Percentiles rank a stretch among this genome's conserved stretches.
Evolutionary conservation across 2,329 filamentous ascomycete species (phyloP).

Genomic region (Fusarium longipes): DNA sequence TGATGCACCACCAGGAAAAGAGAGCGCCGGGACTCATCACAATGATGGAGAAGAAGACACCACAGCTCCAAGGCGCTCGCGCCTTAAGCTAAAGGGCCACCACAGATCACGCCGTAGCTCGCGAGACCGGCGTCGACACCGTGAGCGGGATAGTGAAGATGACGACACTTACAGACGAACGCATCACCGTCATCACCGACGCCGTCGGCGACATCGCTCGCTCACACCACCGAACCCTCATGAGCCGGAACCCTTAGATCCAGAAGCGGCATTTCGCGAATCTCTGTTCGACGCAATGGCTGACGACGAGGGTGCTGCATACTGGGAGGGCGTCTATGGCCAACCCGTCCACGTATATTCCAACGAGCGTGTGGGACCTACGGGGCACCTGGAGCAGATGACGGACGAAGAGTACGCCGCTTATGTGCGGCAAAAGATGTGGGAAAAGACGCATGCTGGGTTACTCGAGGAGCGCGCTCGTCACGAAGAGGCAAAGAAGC

Average conservation of each 20-base stretch:
- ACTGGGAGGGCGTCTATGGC: conserved; percentile 97
- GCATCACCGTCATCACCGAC: conserved; percentile 48
- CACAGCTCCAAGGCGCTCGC: conserved; percentile 47
- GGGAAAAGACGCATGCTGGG: conserved; percentile 91
- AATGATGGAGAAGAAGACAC: conserved; percentile 36
- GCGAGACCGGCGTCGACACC: conserved; percentile 29
- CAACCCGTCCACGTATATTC: conserved; percentile 90
- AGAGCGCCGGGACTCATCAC: conserved; percentile 9
- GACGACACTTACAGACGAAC: conserved; percentile 37
- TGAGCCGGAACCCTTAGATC: conserved; percentile 64
- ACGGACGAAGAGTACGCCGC: conserved; percentile 90
- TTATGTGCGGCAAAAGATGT: conserved; percentile 90
- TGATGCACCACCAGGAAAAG: conserved; percentile 16
- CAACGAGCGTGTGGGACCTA: conserved; percentile 57
- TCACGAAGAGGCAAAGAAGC: conserved; percentile 64
- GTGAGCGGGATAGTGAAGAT: conserved; percentile 34
- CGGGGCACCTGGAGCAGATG: conserved; percentile 81
- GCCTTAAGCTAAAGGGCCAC: conserved; percentile 51
- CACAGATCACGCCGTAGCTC: conserved; percentile 46
- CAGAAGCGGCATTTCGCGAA: conserved; percentile 85
- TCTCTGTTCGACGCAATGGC: conserved; percentile 97
- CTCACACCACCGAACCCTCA: conserved; percentile 61
- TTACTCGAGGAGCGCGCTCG: conserved; percentile 79
- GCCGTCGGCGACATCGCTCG: conserved; percentile 54
- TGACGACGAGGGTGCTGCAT: conserved; percentile 93